A percentile compares a stretch with the other conserved stretches of the same genome.
These are phyloP conservation scores for Rhizoctonia solani DNA, from an alignment of 1,284 basidiomycete genomes.

Conservation along the genomic window DNA sequence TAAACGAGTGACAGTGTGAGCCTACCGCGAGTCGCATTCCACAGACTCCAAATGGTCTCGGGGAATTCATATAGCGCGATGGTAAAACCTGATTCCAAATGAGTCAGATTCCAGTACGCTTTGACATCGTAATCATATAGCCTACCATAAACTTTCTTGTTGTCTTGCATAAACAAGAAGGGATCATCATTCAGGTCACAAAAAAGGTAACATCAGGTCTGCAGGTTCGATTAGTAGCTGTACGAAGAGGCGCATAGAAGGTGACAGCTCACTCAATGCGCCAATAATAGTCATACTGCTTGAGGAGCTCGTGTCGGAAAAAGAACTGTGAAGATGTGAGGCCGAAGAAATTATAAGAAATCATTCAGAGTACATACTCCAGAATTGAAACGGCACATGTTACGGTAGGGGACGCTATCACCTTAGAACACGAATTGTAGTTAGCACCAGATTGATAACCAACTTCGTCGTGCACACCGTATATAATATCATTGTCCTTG, in stretches of 20 bases:
- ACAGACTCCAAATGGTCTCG: slow-evolving; percentile 74
- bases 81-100: slow-evolving; percentile 67
- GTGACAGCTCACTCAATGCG: slow-evolving; percentile 56
- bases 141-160: slow-evolving; percentile 68
- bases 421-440: background rate
- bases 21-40: slow-evolving; percentile 62
- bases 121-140: background rate
- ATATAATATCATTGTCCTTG: slow-evolving; percentile 60
- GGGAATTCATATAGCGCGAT: slow-evolving; percentile 77
- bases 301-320: slow-evolving; percentile 55
- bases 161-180: slow-evolving; percentile 73
- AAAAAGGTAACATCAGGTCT: slow-evolving; percentile 73
- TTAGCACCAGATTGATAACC: background rate
- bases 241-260: background rate
- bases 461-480: slow-evolving; percentile 48
- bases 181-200: slow-evolving; percentile 77
- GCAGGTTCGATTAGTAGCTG: background rate
- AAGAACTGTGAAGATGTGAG: slow-evolving; percentile 53
- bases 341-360: slow-evolving; percentile 35
- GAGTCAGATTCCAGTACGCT: background rate
- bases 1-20: slow-evolving; percentile 4
- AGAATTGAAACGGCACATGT: slow-evolving; percentile 67
- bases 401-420: slow-evolving; percentile 67
- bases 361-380: slow-evolving; percentile 50
- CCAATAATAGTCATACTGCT: slow-evolving; percentile 64